Percentiles rank a stretch among this genome's conserved stretches.
Conservation (phyloP, 805 yeast species). For the Lipomyces yamanashiensis region DNA sequence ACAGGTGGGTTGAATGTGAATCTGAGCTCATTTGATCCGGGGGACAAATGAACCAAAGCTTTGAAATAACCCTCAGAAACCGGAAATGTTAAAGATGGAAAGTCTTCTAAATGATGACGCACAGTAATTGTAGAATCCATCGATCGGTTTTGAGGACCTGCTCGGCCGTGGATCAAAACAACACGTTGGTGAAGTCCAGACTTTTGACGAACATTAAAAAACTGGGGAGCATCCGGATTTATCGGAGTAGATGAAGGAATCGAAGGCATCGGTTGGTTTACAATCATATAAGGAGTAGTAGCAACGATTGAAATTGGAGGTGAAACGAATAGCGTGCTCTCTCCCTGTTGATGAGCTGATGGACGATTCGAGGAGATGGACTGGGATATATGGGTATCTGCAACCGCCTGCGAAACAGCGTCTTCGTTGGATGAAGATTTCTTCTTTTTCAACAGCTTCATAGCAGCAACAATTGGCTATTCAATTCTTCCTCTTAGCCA, state of each 20-base stretch:
- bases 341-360: no score
- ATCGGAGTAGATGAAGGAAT: background rate
- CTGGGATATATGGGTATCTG: no score
- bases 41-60: slow-evolving; percentile 69
- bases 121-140: slow-evolving; percentile 51
- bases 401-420: no score
- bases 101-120: slow-evolving; percentile 50
- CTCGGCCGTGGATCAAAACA: slow-evolving; percentile 47
- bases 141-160: slow-evolving; percentile 39
- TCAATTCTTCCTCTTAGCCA: no score
- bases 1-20: slow-evolving; percentile 47
- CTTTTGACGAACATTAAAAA: slow-evolving; percentile 23
- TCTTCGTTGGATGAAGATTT: no score
- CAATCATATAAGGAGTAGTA: background rate
- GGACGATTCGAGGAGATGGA: no score
- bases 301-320: no score
- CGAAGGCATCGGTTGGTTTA: background rate
- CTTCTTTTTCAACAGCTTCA: no score
- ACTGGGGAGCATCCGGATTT: slow-evolving; percentile 18
- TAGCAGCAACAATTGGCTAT: no score
- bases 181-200: slow-evolving; percentile 39
- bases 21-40: slow-evolving; percentile 65
- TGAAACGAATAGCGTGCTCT: no score
- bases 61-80: slow-evolving; percentile 74
- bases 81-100: slow-evolving; percentile 75